phyloP scores from a whole-genome alignment of 2,329 filamentous ascomycete species.

The Cryphonectria carpinicola region DNA sequence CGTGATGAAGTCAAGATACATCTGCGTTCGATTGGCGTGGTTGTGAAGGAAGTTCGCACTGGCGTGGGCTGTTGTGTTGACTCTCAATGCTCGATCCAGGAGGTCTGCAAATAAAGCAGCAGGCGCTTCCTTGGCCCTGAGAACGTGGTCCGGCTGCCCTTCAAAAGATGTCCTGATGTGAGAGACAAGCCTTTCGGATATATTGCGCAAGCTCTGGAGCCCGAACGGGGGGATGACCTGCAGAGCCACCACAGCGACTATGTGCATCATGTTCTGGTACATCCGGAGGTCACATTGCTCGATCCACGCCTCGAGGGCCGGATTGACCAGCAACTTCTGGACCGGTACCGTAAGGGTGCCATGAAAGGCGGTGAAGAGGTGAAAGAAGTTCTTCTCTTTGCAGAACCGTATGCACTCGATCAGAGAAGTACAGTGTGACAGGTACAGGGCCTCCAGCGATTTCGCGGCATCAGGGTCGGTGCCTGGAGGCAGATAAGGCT shows the following conservation, averaged over 20 bases:
- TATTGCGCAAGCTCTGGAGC: constrained; percentile 82
- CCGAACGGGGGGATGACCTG: constrained; percentile 90
- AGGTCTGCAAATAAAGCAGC: constrained; percentile 87
- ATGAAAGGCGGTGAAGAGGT: constrained; percentile 92
- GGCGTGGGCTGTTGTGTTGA: constrained; percentile 92
- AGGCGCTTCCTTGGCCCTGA: constrained; percentile 84
- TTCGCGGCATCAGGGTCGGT: constrained; percentile 88
- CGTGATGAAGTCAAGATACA: constrained; percentile 90
- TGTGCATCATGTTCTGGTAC: constrained; percentile 96
- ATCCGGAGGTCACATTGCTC: constrained; percentile 93
- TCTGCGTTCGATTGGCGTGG: constrained; percentile 86
- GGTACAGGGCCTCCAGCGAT: constrained; percentile 84
- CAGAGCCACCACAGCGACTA: constrained; percentile 84
- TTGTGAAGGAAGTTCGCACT: constrained; percentile 91
- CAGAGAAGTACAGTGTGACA: constrained; percentile 92
- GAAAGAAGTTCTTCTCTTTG: constrained; percentile 95
- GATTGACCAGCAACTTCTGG: constrained; percentile 85
- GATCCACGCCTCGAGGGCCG: constrained; percentile 86
- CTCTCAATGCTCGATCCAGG: constrained; percentile 82
- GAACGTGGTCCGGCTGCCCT: constrained; percentile 81
- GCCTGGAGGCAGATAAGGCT: constrained; percentile 75
- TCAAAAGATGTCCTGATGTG: constrained; percentile 88
- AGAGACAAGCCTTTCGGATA: constrained; percentile 77
- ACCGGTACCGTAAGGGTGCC: constrained; percentile 96
- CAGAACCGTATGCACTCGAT: constrained; percentile 96